Evolutionary conservation across 2,329 filamentous ascomycete species (phyloP), one percentile per base, ranked within the genome.

Genomic region (Aspergillaceae sp.): DNA sequence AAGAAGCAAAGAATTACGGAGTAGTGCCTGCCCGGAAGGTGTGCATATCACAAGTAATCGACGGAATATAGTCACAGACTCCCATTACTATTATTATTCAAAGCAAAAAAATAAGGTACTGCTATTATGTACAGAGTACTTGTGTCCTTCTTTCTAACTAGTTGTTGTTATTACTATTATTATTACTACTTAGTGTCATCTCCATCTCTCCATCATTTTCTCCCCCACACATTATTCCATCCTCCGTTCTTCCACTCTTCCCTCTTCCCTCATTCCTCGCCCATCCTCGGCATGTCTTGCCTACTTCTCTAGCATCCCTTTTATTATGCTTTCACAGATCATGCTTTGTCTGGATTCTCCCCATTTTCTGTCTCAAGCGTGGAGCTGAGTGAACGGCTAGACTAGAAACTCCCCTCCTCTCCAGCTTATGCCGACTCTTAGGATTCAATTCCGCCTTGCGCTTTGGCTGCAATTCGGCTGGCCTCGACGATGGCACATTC

Each of bases 401-500:
- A 43, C 41, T 47, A 43, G 48, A 42, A 30, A 26, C 27, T 26
- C 36, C 11, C 7, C 9, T 27, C 51, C 38, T 45, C 42, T 48
- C 44, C 43, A 51, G 53, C 45, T 47, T 49, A 55, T 57, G 51
- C 45, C 50, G 51, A 26, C 41, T 42, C 44, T 46, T 34, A 40
- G 38, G 36, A 43, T 43, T 37, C 40, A 36, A 27, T 32, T 40
- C 28, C 40, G 46, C 40, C 29, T 48, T 48, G 43, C 40, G 44
- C 40, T 43, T 51, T 55, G 49, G 47, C 49, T 58, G 54, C 53
- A 46, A 51, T 51, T 44, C 46, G 40, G 26, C 42, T 46, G 45
- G 42, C 28, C 45, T 29, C 45, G 51, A 50, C 42, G 42, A 65
- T 65, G 63, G 59, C 58, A 48, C 56, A 61, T 48, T 56, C 60